A percentile compares a stretch with the other conserved stretches of the same genome.
Conservation (phyloP, 257 asterid species). For the Penstemon davidsonii region DNA sequence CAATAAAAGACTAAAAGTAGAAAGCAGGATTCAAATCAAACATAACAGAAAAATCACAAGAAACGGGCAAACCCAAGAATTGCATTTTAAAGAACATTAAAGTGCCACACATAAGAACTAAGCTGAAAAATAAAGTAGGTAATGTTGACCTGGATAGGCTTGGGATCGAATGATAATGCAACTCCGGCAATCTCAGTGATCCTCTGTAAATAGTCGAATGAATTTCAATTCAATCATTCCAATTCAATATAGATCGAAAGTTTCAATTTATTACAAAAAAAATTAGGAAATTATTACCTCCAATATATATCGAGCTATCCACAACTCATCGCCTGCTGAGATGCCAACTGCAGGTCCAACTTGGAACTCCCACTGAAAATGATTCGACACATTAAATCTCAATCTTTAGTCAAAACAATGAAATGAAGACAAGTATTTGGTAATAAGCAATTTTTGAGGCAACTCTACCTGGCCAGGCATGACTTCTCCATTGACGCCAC, state of each 20-base stretch:
- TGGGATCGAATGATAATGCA: conserved; percentile 87
- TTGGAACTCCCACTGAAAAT: conserved; percentile 85
- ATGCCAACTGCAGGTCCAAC: conserved; percentile 94
- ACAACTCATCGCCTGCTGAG: conserved; percentile 84
- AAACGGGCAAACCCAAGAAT: no score
- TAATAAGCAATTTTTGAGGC: not conserved
- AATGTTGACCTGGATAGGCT: conserved; percentile 67
- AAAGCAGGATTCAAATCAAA: not conserved
- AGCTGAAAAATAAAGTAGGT: not conserved
- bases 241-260: not conserved
- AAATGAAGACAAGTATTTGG: not conserved
- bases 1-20: not conserved
- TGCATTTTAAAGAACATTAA: no score
- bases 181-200: conserved; percentile 86
- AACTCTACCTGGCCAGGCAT: conserved; percentile 87
- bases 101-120: not conserved
- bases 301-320: conserved; percentile 89
- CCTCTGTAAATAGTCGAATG: conserved; percentile 54
- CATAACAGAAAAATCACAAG: not conserved
- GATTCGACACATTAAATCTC: not conserved
- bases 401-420: not conserved
- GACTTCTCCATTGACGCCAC: conserved; percentile 92
- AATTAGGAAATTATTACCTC: conserved; percentile 56
- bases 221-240: conserved; percentile 19
- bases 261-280: not conserved